These are phyloP conservation scores for Candida sanyiensis DNA, from an alignment of 805 yeast species.

Conservation along the genomic window DNA sequence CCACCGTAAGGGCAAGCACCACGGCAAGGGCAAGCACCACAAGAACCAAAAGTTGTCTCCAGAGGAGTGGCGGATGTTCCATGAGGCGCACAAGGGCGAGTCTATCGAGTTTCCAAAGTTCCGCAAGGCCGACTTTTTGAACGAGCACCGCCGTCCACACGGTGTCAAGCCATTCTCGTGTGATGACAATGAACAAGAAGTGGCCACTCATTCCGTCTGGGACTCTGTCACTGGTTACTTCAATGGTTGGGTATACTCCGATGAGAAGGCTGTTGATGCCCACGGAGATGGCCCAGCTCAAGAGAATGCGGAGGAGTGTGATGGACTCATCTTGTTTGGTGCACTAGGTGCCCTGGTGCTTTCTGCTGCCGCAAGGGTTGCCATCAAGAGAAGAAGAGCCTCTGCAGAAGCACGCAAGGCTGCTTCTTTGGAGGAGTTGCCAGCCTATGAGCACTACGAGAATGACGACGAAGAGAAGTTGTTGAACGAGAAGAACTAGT, in stretches of 20 bases:
- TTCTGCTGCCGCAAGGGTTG: background rate
- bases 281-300: too few species aligned
- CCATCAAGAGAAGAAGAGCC: conserved; percentile 7
- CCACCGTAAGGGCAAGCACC: background rate
- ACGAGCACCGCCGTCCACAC: conserved; percentile 1
- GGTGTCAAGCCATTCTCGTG: conserved; percentile 1
- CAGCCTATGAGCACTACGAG: conserved; percentile 7
- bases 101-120: too few species aligned
- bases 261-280: too few species aligned
- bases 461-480: conserved; percentile 2
- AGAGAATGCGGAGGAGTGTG: too few species aligned
- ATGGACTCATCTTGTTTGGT: conserved; percentile 2
- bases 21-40: background rate
- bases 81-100: background rate
- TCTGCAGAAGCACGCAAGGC: background rate
- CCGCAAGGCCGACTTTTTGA: conserved; percentile 1
- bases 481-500: conserved; percentile 7
- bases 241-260: too few species aligned
- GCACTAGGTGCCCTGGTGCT: background rate
- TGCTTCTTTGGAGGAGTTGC: conserved; percentile 4
- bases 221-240: background rate
- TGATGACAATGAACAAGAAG: too few species aligned
- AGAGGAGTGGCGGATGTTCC: too few species aligned
- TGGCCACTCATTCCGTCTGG: background rate
- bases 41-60: too few species aligned